These are phyloP conservation scores for Hygrophorus pudorinus DNA, from an alignment of 768 basidiomycete species.

Conservation along the genomic window DNA sequence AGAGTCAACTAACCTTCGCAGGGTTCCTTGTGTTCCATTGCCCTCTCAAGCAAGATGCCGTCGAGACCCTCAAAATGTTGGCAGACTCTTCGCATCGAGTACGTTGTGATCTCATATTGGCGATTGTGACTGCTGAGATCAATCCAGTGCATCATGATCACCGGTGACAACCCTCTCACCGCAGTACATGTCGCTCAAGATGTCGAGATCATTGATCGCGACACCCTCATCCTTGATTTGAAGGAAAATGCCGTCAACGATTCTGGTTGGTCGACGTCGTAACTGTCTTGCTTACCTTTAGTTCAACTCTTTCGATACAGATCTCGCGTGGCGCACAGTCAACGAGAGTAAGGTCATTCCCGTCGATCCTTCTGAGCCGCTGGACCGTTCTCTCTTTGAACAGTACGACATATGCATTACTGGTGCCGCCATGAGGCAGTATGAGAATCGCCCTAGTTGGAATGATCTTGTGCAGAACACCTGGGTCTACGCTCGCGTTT, in stretches of 20 bases:
- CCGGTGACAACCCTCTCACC: conserved; percentile 96
- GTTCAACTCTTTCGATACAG: conserved; percentile 26
- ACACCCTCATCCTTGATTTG: conserved; percentile 85
- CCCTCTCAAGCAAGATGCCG: conserved; percentile 89
- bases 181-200: conserved; percentile 93
- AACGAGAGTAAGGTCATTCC: conserved; percentile 86
- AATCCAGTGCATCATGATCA: conserved; percentile 95
- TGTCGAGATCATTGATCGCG: conserved; percentile 95
- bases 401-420: conserved; percentile 96
- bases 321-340: conserved; percentile 89
- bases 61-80: conserved; percentile 86
- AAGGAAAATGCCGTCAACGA: conserved; percentile 70
- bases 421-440: conserved; percentile 87
- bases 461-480: conserved; percentile 82
- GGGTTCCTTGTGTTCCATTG: conserved; percentile 99
- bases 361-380: conserved; percentile 67
- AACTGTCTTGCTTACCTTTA: neutral
- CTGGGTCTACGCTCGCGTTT: conserved; percentile 98
- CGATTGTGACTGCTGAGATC: neutral
- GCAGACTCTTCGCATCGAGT: conserved; percentile 95
- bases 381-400: conserved; percentile 71
- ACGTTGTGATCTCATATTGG: conserved; percentile 21
- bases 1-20: conserved; percentile 72
- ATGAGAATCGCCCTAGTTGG: conserved; percentile 62
- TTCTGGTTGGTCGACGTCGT: conserved; percentile 39